phyloP scores from a whole-genome alignment of 495 filamentous ascomycete species.

The Neohortaea acidophila region DNA sequence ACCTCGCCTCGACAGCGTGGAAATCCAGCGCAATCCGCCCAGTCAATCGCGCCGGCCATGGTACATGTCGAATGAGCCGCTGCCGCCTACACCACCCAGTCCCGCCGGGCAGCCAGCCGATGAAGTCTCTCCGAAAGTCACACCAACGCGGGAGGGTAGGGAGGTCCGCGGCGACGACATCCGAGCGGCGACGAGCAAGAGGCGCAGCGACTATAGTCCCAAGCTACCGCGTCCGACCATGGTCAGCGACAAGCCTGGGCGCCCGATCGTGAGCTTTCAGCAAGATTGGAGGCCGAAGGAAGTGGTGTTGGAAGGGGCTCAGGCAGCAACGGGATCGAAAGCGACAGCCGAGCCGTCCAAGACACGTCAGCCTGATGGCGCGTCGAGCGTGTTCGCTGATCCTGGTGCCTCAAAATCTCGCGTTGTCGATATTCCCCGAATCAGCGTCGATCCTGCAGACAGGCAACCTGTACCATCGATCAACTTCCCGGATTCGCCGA shows the following conservation, averaged over 20 bases:
- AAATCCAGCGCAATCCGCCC: slow-evolving; percentile 65
- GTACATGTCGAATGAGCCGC: slow-evolving; percentile 49
- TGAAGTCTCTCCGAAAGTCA: slow-evolving; percentile 5
- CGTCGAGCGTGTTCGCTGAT: not conserved
- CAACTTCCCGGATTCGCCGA: slow-evolving; percentile 19
- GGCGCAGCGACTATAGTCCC: slow-evolving; percentile 63
- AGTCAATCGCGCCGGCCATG: slow-evolving; percentile 57
- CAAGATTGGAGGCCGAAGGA: slow-evolving; percentile 55
- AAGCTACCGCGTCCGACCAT: slow-evolving; percentile 73
- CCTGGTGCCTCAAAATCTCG: too few relatives aligned
- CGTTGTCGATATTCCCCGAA: too few relatives aligned
- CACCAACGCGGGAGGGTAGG: slow-evolving; percentile 47
- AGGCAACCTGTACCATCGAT: slow-evolving; percentile 22
- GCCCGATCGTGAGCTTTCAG: slow-evolving; percentile 90
- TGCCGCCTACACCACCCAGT: slow-evolving; percentile 22
- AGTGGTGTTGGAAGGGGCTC: slow-evolving; percentile 24
- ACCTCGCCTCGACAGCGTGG: slow-evolving; percentile 46
- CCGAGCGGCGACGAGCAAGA: slow-evolving; percentile 78
- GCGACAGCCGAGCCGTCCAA: not conserved
- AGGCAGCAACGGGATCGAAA: not conserved
- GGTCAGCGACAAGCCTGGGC: slow-evolving; percentile 67
- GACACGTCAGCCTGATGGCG: not conserved
- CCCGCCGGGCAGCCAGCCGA: slow-evolving; percentile 16
- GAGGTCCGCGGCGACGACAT: slow-evolving; percentile 81
- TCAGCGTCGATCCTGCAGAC: not conserved